Evolutionary conservation across 1,284 basidiomycete genomes (phyloP), one percentile per base, ranked within the genome.

Genomic region (Puccinia brachypodii): DNA sequence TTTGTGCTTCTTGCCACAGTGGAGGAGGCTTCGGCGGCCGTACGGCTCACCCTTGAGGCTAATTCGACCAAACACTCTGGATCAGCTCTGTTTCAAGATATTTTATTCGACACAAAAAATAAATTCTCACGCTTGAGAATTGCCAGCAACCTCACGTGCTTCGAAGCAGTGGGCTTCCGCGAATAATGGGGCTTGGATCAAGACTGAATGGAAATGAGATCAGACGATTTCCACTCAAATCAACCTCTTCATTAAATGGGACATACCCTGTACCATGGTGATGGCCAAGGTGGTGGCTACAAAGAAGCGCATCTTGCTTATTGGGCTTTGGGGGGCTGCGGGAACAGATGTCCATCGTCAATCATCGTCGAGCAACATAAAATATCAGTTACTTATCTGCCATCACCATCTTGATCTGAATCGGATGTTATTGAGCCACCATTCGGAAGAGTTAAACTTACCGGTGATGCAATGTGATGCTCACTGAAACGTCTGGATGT

Each of bases 1-100:
- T 14, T 71, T 53, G 42, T 71, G 40, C 25, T 50, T 44, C 47
- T 71, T 71, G 44, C 68, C 42, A 53, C 68, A 71, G 68, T 71
- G 68, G 44, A 71, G 0, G 9, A 71, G 50, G 42, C 68, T 71
- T 31, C 68, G 68, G 25, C 68, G 68, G 13, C 68, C 68, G 22
- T 71, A 71, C 44, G 68, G 68, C 42, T 71, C 68, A 42, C 2
- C 68, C 40, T 71, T 71, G 25, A 71, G 68, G 38, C 68, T 71
- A 50, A 71, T 6, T 31, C 22, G 44, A 1, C n/a, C 22, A 1
- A 36, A 22, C 3, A 33, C 19, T 14, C 25, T 50, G 3, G n/a
- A 31, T 71, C 40, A 71, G 25, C 47, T 50, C 47, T 9, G 22
- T 31, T 28, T 14, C 42, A 7, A 31, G 28, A 1, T 22, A 36